phyloP scores from a whole-genome alignment of 345 rosid genomes.

The Linum lewisii region DNA sequence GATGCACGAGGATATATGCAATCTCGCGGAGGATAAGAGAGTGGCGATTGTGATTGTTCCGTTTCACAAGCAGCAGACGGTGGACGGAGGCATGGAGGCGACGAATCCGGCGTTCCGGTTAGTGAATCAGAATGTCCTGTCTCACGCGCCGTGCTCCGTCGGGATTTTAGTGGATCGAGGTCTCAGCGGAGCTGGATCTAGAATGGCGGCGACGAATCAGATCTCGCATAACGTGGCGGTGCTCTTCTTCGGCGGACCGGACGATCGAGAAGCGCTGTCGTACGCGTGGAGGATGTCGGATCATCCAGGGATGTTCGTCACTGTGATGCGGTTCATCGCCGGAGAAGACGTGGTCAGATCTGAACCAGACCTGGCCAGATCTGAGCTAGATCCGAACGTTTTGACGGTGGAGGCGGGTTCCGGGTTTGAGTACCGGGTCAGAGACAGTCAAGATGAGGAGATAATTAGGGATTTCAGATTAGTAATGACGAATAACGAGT shows the following conservation, averaged over 20 bases:
- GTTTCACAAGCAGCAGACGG: slow-evolving; percentile 87
- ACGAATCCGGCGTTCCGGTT: slow-evolving; percentile 71
- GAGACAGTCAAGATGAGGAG: slow-evolving; percentile 51
- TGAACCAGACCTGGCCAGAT: not conserved
- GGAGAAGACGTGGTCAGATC: slow-evolving; percentile 30
- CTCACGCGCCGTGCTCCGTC: slow-evolving; percentile 72
- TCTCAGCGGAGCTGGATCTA: slow-evolving; percentile 32
- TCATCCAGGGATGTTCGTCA: slow-evolving; percentile 52
- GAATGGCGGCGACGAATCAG: slow-evolving; percentile 41
- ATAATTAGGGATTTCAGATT: slow-evolving; percentile 41
- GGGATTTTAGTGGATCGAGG: slow-evolving; percentile 92
- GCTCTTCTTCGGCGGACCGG: slow-evolving; percentile 80
- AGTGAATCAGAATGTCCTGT: slow-evolving; percentile 70
- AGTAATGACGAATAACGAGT: slow-evolving; percentile 33
- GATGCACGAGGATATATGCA: slow-evolving; percentile 91
- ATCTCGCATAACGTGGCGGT: slow-evolving; percentile 58
- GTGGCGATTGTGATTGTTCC: slow-evolving; percentile 70
- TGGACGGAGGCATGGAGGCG: slow-evolving; percentile 94
- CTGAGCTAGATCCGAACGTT: slow-evolving; percentile 3
- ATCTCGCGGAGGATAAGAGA: slow-evolving; percentile 79
- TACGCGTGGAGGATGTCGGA: slow-evolving; percentile 81
- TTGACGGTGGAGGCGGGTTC: slow-evolving; percentile 25
- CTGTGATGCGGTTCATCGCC: slow-evolving; percentile 46
- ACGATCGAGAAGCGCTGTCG: slow-evolving; percentile 75
- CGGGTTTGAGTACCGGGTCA: slow-evolving; percentile 23